Conservation (phyloP, 306 rosid genomes). For the Castanea mollissima region DNA sequence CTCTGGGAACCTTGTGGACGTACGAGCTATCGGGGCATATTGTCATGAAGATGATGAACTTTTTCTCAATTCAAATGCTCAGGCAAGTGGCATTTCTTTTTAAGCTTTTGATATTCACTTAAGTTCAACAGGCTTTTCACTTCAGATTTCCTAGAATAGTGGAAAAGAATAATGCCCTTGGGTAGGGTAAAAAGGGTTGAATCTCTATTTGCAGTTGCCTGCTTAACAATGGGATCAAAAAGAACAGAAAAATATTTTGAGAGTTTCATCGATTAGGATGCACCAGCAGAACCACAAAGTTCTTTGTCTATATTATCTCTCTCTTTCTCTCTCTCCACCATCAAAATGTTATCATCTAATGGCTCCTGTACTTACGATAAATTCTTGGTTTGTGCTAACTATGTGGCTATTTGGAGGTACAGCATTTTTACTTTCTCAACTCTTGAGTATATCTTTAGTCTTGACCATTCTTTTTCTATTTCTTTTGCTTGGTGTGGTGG, state of each 20-base stretch:
- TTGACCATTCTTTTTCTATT: neutral
- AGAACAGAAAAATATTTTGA: neutral
- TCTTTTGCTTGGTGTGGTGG: neutral
- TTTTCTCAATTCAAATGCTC: slow-evolving; percentile 73
- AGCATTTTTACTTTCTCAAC: neutral
- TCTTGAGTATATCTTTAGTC: neutral
- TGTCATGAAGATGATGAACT: slow-evolving; percentile 96
- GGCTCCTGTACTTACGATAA: neutral
- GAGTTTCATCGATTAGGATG: slow-evolving; percentile 7
- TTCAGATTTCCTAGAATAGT: neutral
- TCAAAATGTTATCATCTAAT: neutral
- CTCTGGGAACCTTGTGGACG: slow-evolving; percentile 80
- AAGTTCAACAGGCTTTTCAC: neutral
- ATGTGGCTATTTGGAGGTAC: neutral
- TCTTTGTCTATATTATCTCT: too few species aligned
- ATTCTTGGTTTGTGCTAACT: neutral
- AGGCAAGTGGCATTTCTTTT: slow-evolving; percentile 39
- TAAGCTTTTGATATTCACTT: slow-evolving; percentile 19
- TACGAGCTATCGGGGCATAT: slow-evolving; percentile 78
- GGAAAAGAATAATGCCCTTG: neutral
- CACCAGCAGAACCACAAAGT: neutral
- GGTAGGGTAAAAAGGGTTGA: neutral
- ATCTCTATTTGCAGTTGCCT: neutral
- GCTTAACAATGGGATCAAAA: neutral
- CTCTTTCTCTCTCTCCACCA: too few species aligned